Evolutionary conservation across 2,329 filamentous ascomycete species (phyloP), one percentile per base, ranked within the genome.

Genomic region (Stachybotrys echinatus): DNA sequence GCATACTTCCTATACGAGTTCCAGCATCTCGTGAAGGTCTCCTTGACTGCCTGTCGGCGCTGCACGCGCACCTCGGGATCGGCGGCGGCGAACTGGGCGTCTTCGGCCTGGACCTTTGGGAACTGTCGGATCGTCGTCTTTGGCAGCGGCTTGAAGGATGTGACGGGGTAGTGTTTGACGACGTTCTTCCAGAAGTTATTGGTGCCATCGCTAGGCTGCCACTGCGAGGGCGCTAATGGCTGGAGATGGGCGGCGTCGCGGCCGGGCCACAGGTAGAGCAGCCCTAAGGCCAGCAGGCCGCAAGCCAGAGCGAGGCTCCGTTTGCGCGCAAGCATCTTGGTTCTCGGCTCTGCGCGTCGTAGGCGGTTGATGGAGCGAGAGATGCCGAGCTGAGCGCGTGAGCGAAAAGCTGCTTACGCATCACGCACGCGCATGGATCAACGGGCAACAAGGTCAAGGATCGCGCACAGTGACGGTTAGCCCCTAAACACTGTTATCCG

Each of bases 1-100:
- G 79, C 79, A 47, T 74, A 61, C 42, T 69, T 72, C 59, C 76
- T 83, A 65, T 88, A 88, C 22, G 76, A 76, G 4, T 65, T 59
- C 81, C 83, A 87, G 47, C 57, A 56, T 51, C 52, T 50, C 20
- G 48, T 23, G 23, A 79, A 78, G 0, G 68, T 65, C 1, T 59
- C 61, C 40, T 71, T 72, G 23, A 79, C 71, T 6, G 73, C 66
- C 2, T 67, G 64, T 45, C 55, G 45, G 34, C 56, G 62, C 21
- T 48, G 44, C 18, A 50, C 50, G 45, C 53, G 58, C 6, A 61
- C 51, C 48, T 69, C 61, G 3, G 52, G 43, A 1, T 50, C 40
- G 46, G 69, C 69, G 0, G 49, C 48, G 10, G 27, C 5, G 27
- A 34, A 34, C 10, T 34, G 10, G 27, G 10, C 14, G 5, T 8